Base-by-base conservation (phyloP, 352 stramenopile genomes). In the Elongisporangium undulatum region DNA sequence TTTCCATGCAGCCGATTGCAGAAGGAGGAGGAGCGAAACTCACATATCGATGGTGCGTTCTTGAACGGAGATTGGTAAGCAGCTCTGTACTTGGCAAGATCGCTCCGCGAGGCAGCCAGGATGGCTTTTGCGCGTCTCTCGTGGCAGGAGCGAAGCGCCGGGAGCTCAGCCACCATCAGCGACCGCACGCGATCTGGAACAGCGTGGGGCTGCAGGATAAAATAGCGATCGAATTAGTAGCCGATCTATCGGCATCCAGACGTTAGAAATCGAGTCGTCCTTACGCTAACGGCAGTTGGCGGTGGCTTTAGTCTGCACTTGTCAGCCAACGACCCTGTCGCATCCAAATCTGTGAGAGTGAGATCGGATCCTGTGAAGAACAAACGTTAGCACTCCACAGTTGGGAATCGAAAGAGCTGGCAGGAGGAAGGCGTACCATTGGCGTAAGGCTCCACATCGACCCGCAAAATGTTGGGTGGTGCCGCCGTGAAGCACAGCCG, bases 271-370 rank as follows among this genome's bases (percentile, higher is more conserved):
- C n/a, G n/a, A n/a, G n/a, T 2, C 2, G 4, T 9, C 29, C 29
- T 41, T 41, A 41, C 29, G 29, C 29, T 41, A 41, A 41, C 29
- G n/a, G 48, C 48, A 20, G 48, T 70, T 70, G 39, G 39, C 17
- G 34, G 62, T 68, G 29, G 60, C 64, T 41, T 9, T 9, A 41
- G 29, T 9, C 8, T 41, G 29, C 29, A 41, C 13, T 41, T 41
- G 8, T 41, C 29, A 6, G 8, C 29, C 29, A 41, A 1, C 13
- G 29, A 41, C 29, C 29, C 29, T 13, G 29, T 41, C 29, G 29
- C 29, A 41, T 41, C 29, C 5, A 41, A 41, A 6, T 9, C 29
- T 41, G 5, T 9, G 29, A 41, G 29, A 41, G 29, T 15, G 1
- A 41, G 13, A 41, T 41, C 29, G 29, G 29, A 41, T 41, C 29